These are phyloP conservation scores for Middelhovenomyces tepae DNA, from an alignment of 805 yeast genomes.

Conservation along the genomic window DNA sequence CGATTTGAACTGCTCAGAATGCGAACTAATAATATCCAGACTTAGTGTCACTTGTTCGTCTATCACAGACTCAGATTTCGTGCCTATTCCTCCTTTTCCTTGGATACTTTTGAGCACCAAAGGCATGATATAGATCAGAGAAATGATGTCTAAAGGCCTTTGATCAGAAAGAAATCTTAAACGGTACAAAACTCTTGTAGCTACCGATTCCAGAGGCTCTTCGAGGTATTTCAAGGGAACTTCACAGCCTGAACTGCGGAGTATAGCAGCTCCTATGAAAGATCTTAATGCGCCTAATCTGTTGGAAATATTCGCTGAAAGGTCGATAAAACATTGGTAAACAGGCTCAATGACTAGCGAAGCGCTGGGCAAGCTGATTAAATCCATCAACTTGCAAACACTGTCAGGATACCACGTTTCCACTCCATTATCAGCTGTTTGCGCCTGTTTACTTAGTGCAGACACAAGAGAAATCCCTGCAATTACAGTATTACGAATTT, in stretches of 20 bases:
- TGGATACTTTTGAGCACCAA: conserved; percentile 59
- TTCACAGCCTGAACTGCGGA: conserved; percentile 45
- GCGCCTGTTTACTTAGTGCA: conserved; percentile 43
- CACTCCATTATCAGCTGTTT: conserved; percentile 53
- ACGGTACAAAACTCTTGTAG: conserved; percentile 64
- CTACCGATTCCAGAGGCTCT: conserved; percentile 45
- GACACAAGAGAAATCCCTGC: conserved; percentile 47
- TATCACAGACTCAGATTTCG: conserved; percentile 60
- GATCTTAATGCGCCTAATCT: conserved; percentile 27
- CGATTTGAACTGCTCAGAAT: conserved; percentile 45
- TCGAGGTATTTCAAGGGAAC: conserved; percentile 35
- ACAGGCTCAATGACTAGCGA: conserved; percentile 14
- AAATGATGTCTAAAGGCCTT: conserved; percentile 54
- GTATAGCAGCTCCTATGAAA: conserved; percentile 60
- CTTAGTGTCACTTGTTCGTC: conserved; percentile 79
- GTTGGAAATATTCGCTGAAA: conserved; percentile 32
- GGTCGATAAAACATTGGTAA: conserved; percentile 18
- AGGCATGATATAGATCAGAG: conserved; percentile 70
- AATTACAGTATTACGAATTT: conserved; percentile 29
- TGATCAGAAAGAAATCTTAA: conserved; percentile 69
- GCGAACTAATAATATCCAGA: conserved; percentile 54
- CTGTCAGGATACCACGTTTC: conserved; percentile 67
- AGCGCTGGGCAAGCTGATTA: conserved; percentile 31
- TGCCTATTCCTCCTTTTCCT: conserved; percentile 41
- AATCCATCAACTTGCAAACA: conserved; percentile 38